Evolutionary conservation across 805 yeast species (phyloP).

Genomic region (Torulaspora delbrueckii): DNA sequence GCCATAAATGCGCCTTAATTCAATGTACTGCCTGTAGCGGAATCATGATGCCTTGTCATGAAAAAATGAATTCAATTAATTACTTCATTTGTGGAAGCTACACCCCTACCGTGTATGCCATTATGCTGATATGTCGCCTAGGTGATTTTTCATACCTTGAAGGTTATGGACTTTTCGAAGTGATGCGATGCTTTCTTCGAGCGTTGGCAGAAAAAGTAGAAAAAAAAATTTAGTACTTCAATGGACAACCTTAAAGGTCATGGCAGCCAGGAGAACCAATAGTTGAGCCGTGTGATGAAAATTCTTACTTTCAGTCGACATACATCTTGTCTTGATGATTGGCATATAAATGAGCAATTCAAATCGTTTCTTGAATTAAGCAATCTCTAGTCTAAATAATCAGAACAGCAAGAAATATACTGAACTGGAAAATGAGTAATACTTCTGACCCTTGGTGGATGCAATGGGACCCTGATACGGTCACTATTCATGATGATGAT

Average conservation of each 20-base stretch:
- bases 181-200: background rate
- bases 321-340: background rate
- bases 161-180: background rate
- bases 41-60: no score
- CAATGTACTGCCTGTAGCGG: no score
- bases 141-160: background rate
- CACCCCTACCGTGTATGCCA: no score
- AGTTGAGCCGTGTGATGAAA: background rate
- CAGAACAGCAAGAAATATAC: no score
- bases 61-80: no score
- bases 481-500: conserved; percentile 28
- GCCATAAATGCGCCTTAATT: no score
- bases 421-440: background rate
- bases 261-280: background rate
- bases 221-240: background rate
- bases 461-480: conserved; percentile 24
- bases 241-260: background rate
- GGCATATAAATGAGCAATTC: background rate
- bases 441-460: conserved; percentile 17
- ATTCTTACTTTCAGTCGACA: background rate
- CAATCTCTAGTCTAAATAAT: no score
- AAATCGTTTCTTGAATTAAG: no score
- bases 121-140: no score
- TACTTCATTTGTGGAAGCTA: no score
- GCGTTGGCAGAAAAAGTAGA: background rate